Base-by-base conservation (phyloP, 140 eudicot species). In the Senecio squalidus region DNA sequence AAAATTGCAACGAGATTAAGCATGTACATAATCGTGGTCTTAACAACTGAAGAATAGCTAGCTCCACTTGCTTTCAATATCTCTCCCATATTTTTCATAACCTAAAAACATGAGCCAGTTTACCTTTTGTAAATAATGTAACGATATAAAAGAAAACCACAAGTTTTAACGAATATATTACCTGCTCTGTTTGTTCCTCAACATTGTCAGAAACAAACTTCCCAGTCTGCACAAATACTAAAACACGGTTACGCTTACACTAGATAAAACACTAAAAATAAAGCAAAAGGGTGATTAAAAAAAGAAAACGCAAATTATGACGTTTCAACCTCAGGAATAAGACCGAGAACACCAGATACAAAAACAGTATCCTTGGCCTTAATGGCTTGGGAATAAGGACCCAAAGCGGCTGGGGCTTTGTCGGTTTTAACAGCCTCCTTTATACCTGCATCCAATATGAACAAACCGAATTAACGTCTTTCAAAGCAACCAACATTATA, bases 171-270 rank as follows among this genome's bases (percentile, higher is more conserved):
- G 38, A 34, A 16, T 38, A 41, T 9, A 36, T 61, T 79, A 91
- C 98, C 96, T 91, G 98, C 76, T 91, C 98, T 9, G 98, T 91
- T 64, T 91, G 98, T 5, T 87, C 98, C 72, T 91, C 98, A n/a
- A 91, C 94, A 6, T 45, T 40, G 3, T 91, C 96, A 0, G 98
- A 84, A 43, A 87, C 78, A 58, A 91, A 84, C 58, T 84, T 79
- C 43, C 98, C 98, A 0, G 95, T 87, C 98, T 91, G 84, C 82
- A 83, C 46, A 61, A 60, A 56, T 17, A 39, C 38, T 58, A 39
- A 70, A 53, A 33, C 29, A 67, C 10, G 28, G 28, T 36, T 46
- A n/a, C n/a, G n/a, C n/a, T n/a, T n/a, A n/a, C n/a, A n/a, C n/a
- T 26, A 45, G 9, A 45, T 21, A 45, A 2, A 41, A 0, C 3